Evolutionary conservation across 1,284 basidiomycete species (phyloP), one percentile per base, ranked within the genome.

Genomic region (Polyporus tsugae): DNA sequence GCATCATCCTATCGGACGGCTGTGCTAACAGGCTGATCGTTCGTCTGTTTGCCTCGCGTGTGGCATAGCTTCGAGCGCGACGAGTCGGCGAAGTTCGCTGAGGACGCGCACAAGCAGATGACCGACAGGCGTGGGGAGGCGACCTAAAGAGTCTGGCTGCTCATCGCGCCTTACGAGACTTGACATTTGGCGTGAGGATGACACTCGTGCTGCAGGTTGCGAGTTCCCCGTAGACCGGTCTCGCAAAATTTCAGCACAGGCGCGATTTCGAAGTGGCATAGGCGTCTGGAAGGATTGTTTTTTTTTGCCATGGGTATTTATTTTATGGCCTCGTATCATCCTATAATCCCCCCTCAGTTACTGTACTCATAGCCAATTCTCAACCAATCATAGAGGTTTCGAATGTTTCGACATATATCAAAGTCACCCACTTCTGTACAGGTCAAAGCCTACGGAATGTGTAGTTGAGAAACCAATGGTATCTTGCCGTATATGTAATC

Each of bases 61-160:
- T 66, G 49, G 42, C 59, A 25, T 67, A 94, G 93, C 29, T 95
- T 96, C 75, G 89, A 94, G 59, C 84, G 95, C 64, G 82, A 87
- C 6, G 93, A 96, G 76, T 87, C 92, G 0, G 90, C 90, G 69
- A 75, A 86, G 71, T 93, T 89, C 72, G 87, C 93, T n/a, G 63
- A 75, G 60, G 73, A 76, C 60, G 73, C 78, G 38, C 75, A 73
- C 33, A 38, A 38, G 11, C 65, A 72, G 55, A 35, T 71, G 39
- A 17, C 73, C n/a, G 66, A 74, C 19, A 60, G 38, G 58, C 58
- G 39, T 42, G 58, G 39, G 25, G 58, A 60, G 58, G 38, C n/a
- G 35, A 10, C 7, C 11, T 41, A 22, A 60, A 22, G 7, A 22
- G 11, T 15, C 36, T 22, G 58, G 36, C 2, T 25, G 7, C 22